phyloP scores from a whole-genome alignment of 2,329 filamentous ascomycete genomes.

The Epichloe bromicola region DNA sequence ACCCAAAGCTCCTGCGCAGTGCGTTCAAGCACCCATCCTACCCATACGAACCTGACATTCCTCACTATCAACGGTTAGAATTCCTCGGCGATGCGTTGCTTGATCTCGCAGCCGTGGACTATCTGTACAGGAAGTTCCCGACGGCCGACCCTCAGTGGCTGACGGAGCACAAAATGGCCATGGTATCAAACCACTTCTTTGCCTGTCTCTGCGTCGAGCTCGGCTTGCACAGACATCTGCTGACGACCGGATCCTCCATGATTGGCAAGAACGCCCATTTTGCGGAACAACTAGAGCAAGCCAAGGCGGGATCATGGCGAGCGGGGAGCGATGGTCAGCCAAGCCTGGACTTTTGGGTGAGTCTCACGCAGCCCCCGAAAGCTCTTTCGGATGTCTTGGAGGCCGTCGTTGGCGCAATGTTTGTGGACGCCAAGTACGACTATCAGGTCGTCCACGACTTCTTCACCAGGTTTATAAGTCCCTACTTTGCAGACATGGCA shows the following conservation, averaged over 20 bases:
- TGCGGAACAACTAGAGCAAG: constrained; percentile 44
- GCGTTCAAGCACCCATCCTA: constrained; percentile 85
- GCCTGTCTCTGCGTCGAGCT: constrained; percentile 69
- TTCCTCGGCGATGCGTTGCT: constrained; percentile 84
- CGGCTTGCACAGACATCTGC: constrained; percentile 62
- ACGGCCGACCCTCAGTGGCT: constrained; percentile 86
- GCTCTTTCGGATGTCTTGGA: constrained; percentile 76
- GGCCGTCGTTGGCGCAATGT: constrained; percentile 77
- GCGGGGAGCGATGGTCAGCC: constrained; percentile 14
- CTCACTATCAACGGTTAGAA: constrained; percentile 81
- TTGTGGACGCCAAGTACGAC: constrained; percentile 76
- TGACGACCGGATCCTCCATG: constrained; percentile 31
- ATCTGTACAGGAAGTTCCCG: constrained; percentile 66
- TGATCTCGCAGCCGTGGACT: constrained; percentile 73
- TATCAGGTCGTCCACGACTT: constrained; percentile 62
- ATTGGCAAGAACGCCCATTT: constrained; percentile 38
- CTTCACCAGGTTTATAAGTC: constrained; percentile 59
- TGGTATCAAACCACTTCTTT: constrained; percentile 93
- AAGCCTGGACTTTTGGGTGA: constrained; percentile 55
- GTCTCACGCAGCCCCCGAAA: constrained; percentile 53
- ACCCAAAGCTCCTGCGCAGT: constrained; percentile 64
- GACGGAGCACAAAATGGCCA: constrained; percentile 98
- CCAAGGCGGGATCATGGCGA: constrained; percentile 20
- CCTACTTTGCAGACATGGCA: constrained; percentile 74
- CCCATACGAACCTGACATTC: constrained; percentile 59